Base-by-base conservation (phyloP, 2,329 filamentous ascomycete genomes). In the Diplodia mutila region DNA sequence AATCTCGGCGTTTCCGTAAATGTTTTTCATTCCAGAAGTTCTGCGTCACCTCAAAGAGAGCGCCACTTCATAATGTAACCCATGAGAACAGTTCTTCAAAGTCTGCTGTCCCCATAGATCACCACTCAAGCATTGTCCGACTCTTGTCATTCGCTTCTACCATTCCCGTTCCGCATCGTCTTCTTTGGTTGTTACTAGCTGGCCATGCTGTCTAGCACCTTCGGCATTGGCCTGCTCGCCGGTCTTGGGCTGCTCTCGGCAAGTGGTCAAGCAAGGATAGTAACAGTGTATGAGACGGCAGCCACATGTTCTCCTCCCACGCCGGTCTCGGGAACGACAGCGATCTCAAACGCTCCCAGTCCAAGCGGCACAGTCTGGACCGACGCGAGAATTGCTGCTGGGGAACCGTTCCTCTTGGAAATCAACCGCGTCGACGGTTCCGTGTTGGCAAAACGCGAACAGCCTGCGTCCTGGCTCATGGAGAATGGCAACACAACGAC, bases 401-500 rank as follows among this genome's bases (percentile, higher is more conserved):
- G n/a, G n/a, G n/a, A n/a, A n/a, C n/a, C n/a, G n/a, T n/a, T n/a
- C n/a, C n/a, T n/a, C n/a, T n/a, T n/a, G n/a, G n/a, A n/a, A n/a
- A n/a, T n/a, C n/a, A n/a, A n/a, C n/a, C n/a, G n/a, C n/a, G n/a
- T n/a, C n/a, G n/a, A n/a, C n/a, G n/a, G n/a, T n/a, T n/a, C n/a
- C n/a, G n/a, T n/a, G n/a, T n/a, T n/a, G n/a, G n/a, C n/a, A n/a
- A n/a, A n/a, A n/a, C n/a, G n/a, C n/a, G n/a, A n/a, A n/a, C n/a
- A n/a, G n/a, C n/a, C n/a, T n/a, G n/a, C 27, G 23, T 71, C 71
- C 18, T 79, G 73, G 70, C 54, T 79, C 1, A 72, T 73, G 48
- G 67, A 69, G 4, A 73, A 75, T 49, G 77, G 77, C 12, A 76
- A 76, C 66, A 76, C 75, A 6, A 77, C 77, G n/a, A 75, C 72